Percentiles rank a stretch among this genome's conserved stretches.
phyloP scores from a whole-genome alignment of 345 rosid genomes.

The Nasturtium officinale region DNA sequence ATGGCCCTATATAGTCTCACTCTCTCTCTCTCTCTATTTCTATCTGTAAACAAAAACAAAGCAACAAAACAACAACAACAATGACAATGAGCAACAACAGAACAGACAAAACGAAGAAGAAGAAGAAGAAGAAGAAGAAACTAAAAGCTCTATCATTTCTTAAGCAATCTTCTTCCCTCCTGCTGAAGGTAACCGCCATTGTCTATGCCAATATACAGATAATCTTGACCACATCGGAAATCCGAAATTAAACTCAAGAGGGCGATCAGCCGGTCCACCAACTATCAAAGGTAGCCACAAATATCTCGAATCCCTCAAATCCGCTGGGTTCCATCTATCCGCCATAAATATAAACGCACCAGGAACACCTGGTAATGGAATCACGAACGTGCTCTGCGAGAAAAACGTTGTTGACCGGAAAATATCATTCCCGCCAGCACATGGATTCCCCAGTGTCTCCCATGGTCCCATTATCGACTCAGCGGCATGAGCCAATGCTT shows the following conservation, averaged over 20 bases:
- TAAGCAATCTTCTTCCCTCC: conserved; percentile 34
- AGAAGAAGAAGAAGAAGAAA: not conserved
- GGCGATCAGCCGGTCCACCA: conserved; percentile 79
- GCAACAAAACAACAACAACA: conserved; percentile 25
- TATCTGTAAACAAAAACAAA: conserved; percentile 26
- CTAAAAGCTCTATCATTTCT: not conserved
- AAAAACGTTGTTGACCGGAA: conserved; percentile 70
- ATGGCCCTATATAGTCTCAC: conserved; percentile 4
- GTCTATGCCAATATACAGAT: conserved; percentile 91
- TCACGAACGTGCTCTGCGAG: conserved; percentile 75
- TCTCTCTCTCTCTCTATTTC: conserved; percentile 14
- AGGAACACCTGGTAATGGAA: conserved; percentile 71
- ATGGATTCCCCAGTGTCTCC: conserved; percentile 93
- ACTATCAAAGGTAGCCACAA: conserved; percentile 87
- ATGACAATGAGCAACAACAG: conserved; percentile 3
- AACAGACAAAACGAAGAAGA: conserved; percentile 10
- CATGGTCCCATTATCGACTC: conserved; percentile 93
- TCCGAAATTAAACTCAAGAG: conserved; percentile 74
- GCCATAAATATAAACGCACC: conserved; percentile 85
- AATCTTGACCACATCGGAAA: conserved; percentile 86
- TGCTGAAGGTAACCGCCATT: conserved; percentile 74
- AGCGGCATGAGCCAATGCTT: conserved; percentile 81
- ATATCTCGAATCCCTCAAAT: conserved; percentile 80
- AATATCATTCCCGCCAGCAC: conserved; percentile 80
- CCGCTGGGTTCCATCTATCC: conserved; percentile 92